Conservation (phyloP, 2,329 filamentous ascomycete genomes). For the Eutypella sp. region DNA sequence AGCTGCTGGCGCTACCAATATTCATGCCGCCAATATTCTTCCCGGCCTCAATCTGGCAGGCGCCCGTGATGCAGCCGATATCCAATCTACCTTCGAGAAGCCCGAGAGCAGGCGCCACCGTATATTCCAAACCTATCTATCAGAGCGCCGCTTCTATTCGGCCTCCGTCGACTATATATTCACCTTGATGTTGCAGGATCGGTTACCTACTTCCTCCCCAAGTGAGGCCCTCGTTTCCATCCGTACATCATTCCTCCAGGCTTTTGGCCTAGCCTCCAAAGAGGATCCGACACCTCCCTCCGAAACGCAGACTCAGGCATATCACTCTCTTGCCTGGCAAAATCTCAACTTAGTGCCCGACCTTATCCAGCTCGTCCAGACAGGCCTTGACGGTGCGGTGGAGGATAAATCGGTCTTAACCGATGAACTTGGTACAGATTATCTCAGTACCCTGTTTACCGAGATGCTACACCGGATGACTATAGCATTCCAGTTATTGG, state of each 20-base stretch:
- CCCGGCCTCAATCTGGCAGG: conserved; percentile 44
- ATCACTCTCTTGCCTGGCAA: conserved; percentile 40
- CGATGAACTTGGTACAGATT: conserved; percentile 20
- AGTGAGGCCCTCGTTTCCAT: conserved; percentile 23
- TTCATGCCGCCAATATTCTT: conserved; percentile 52
- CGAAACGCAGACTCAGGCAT: conserved; percentile 31
- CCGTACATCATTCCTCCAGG: conserved; percentile 25
- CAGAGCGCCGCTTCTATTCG: conserved; percentile 64
- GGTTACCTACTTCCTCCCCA: conserved; percentile 17
- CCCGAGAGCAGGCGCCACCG: conserved; percentile 58
- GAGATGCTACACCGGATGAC: conserved; percentile 72
- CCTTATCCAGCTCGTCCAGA: conserved; percentile 45
- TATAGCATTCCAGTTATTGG: conserved; percentile 65
- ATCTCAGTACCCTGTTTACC: conserved; percentile 36
- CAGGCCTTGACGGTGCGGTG: conserved; percentile 43
- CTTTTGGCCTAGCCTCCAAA: conserved; percentile 27
- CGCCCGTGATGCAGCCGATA: conserved; percentile 48
- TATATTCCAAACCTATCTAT: conserved; percentile 67
- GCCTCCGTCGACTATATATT: conserved; percentile 56
- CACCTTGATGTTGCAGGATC: conserved; percentile 42
- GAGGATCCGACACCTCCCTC: conserved; percentile 18
- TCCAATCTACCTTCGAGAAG: conserved; percentile 57
- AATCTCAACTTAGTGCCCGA: conserved; percentile 43
- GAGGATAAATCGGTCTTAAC: conserved; percentile 37
- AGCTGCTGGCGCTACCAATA: conserved; percentile 61